Evolutionary conservation across 129 eudicot species (phyloP), one percentile per base, ranked within the genome.

Genomic region (Flaveria ramosissima): DNA sequence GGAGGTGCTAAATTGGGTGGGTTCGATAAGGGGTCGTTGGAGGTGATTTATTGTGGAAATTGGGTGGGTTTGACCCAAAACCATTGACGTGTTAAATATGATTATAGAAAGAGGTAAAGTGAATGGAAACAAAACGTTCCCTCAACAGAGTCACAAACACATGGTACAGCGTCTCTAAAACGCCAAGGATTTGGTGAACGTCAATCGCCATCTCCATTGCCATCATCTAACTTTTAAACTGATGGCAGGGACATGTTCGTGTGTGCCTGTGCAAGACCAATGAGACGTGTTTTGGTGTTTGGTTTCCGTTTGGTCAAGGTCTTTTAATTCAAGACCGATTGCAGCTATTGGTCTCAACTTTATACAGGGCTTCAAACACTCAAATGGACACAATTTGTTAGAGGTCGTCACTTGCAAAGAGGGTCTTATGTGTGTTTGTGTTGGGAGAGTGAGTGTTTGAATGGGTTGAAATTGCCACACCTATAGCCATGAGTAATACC

Each of bases 41-140:
- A 45, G n/a, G 62, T 26, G 6, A 43, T 9, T 10, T 51, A 12
- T 10, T 30, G 36, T 30, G 36, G 36, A 0, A 71, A 51, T 30
- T 52, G 48, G 65, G 32, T 51, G 32, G 39, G 48, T n/a, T 27
- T 71, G 75, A 71, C 48, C 26, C 42, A 69, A 69, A 14, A 47
- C 39, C 19, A 46, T 65, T 65, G 16, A 23, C 2, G n/a, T 6
- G 9, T 15, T 23, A 50, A 3, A 27, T 48, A 50, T 26, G 75
- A 70, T 26, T 11, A 36, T 6, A 36, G 21, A 21, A 10, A 50
- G 6, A 50, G 55, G 13, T 3, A 14, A 50, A 50, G 6, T 50
- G 7, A n/a, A 50, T 50, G 8, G 19, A 50, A 8, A 8, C 41
- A 6, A 36, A 36, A 4, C 41, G 41, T 36, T 1, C 0, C 41